Conservation (phyloP, 2,329 filamentous ascomycete species). For the Pseudogymnoascus sp. region DNA sequence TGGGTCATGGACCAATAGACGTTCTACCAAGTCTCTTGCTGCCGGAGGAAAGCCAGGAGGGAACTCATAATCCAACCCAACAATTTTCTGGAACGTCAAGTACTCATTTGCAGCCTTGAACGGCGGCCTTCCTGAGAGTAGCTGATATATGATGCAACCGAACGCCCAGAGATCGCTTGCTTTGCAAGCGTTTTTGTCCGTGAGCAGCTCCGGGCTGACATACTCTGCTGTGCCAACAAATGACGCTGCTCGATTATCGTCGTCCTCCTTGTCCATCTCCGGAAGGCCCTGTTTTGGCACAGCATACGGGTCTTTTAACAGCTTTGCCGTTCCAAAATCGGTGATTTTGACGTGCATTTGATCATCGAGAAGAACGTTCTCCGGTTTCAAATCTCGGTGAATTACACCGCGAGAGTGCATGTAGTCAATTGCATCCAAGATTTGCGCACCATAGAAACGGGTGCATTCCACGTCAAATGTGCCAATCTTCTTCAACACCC, state of each 20-base stretch:
- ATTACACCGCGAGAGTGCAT: conserved; percentile 97
- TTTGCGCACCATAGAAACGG: conserved; percentile 89
- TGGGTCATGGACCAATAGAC: conserved; percentile 83
- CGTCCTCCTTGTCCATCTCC: conserved; percentile 30
- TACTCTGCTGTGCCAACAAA: conserved; percentile 98
- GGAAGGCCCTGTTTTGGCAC: conserved; percentile 22
- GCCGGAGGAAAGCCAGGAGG: conserved; percentile 78
- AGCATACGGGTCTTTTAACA: conserved; percentile 56
- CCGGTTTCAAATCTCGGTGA: conserved; percentile 91
- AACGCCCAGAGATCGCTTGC: conserved; percentile 97
- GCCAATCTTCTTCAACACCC: conserved; percentile 85
- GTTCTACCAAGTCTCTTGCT: conserved; percentile 82
- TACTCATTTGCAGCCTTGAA: conserved; percentile 97
- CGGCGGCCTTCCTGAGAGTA: conserved; percentile 88
- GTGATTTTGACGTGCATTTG: conserved; percentile 99
- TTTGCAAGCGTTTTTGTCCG: conserved; percentile 94
- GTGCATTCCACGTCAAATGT: conserved; percentile 95
- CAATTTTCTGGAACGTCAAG: conserved; percentile 96
- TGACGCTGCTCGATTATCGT: conserved; percentile 73
- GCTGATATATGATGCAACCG: conserved; percentile 94
- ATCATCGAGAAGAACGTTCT: conserved; percentile 90
- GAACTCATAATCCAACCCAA: conserved; percentile 88
- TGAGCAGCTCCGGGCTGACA: conserved; percentile 93
- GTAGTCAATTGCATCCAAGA: conserved; percentile 91
- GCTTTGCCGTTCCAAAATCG: conserved; percentile 96